Conservation (phyloP, 108 stramenopile genomes). For the Schizochytrium sp. region DNA sequence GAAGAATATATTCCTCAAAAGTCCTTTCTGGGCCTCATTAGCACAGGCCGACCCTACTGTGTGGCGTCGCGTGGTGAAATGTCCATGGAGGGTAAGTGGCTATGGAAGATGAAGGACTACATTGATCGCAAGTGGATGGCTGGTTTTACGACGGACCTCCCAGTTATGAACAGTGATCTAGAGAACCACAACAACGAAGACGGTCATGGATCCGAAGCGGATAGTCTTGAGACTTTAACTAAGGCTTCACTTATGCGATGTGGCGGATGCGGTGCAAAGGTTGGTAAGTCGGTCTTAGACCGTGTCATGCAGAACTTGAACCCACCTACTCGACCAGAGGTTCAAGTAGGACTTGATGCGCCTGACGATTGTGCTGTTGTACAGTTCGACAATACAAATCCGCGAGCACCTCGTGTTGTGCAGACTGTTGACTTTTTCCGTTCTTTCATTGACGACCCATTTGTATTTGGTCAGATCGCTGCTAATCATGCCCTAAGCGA, state of each 20-base stretch:
- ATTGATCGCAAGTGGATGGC: slow-evolving; percentile 84
- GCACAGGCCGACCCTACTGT: slow-evolving; percentile 79
- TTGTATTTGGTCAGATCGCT: slow-evolving; percentile 76
- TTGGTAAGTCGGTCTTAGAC: slow-evolving; percentile 69
- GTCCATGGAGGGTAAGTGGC: slow-evolving; percentile 73
- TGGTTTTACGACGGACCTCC: slow-evolving; percentile 72
- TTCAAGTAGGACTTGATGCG: slow-evolving; percentile 24
- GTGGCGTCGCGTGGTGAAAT: slow-evolving; percentile 76
- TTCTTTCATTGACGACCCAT: slow-evolving; percentile 77
- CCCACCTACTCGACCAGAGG: slow-evolving; percentile 27
- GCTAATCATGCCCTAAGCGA: slow-evolving; percentile 82
- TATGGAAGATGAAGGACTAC: slow-evolving; percentile 82
- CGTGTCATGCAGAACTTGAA: slow-evolving; percentile 57
- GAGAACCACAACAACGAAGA: slow-evolving; percentile 7
- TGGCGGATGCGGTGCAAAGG: slow-evolving; percentile 81
- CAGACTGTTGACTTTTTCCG: slow-evolving; percentile 81
- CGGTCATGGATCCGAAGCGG: not conserved
- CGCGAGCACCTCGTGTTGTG: slow-evolving; percentile 58
- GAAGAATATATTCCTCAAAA: slow-evolving; percentile 62
- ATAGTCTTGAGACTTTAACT: slow-evolving; percentile 61
- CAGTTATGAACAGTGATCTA: slow-evolving; percentile 64
- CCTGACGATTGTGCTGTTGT: slow-evolving; percentile 73
- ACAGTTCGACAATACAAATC: not conserved
- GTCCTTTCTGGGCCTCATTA: slow-evolving; percentile 77
- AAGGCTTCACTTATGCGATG: slow-evolving; percentile 75